Evolutionary conservation across 768 basidiomycete species (phyloP).

Genomic region (Psilocybe cyanescens): DNA sequence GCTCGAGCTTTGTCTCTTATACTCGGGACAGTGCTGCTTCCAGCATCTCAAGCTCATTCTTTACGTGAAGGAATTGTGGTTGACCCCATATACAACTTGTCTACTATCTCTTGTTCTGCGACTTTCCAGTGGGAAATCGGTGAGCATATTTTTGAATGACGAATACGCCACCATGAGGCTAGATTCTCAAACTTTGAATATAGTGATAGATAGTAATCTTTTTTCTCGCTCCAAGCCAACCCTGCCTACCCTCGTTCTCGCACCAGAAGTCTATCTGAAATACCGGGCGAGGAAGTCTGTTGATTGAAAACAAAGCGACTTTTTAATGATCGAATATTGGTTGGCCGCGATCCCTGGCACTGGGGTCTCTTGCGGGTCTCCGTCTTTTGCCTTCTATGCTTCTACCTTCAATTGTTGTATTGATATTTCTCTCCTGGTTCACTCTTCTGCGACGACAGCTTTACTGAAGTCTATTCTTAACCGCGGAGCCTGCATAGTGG

Average conservation of each 20-base stretch:
- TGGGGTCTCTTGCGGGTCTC: not conserved
- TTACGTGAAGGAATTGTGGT: not conserved
- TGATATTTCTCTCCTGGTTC: not conserved
- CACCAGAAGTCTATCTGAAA: not conserved
- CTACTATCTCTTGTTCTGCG: not conserved
- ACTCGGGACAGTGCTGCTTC: not conserved
- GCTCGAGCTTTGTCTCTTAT: not conserved
- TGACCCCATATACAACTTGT: not conserved
- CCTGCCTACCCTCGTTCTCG: not conserved
- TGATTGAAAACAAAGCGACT: not conserved
- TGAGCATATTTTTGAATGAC: not conserved
- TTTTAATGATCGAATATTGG: not conserved
- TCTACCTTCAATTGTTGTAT: not conserved
- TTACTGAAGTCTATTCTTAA: not conserved
- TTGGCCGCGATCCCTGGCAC: not conserved
- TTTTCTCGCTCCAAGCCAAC: not conserved
- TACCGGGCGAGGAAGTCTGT: not conserved
- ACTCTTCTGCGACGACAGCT: not conserved
- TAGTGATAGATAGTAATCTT: not conserved
- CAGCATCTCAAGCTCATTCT: not conserved
- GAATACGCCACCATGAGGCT: not conserved
- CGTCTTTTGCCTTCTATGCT: not conserved
- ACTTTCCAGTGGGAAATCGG: not conserved
- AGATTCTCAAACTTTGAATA: not conserved
- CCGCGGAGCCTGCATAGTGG: not conserved